A percentile compares a stretch with the other conserved stretches of the same genome.
phyloP scores from a whole-genome alignment of 331 rosid genomes.

The Cydonia oblonga region DNA sequence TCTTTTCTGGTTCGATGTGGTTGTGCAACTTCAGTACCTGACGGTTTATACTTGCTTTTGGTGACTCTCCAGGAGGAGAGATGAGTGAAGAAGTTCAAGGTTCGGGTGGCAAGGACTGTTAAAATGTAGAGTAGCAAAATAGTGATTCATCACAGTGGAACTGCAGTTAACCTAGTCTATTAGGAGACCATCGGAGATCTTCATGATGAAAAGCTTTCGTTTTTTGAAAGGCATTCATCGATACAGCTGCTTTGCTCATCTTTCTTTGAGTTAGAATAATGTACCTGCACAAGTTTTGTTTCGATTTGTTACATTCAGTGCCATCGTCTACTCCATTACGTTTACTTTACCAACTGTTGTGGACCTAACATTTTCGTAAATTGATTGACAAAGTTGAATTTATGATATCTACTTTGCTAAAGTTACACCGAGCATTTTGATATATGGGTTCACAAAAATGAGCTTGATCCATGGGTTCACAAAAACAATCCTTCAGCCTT shows the following conservation, averaged over 20 bases:
- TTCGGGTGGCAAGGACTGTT: neutral
- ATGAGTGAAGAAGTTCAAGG: neutral
- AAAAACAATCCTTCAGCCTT: neutral
- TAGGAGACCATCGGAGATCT: conserved; percentile 14
- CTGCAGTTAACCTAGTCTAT: conserved; percentile 1
- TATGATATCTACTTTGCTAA: neutral
- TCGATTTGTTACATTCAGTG: neutral
- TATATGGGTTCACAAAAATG: neutral
- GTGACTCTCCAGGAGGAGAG: conserved; percentile 10
- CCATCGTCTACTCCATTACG: neutral
- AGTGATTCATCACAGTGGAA: conserved; percentile 2
- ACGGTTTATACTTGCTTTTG: conserved; percentile 16
- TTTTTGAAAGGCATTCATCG: neutral
- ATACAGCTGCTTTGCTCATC: neutral
- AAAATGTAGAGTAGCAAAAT: conserved; percentile 15
- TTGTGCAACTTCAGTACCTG: conserved; percentile 9
- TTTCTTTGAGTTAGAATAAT: neutral
- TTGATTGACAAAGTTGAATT: neutral
- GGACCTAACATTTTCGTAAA: neutral
- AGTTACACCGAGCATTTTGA: neutral
- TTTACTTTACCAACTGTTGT: neutral
- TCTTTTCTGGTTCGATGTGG: neutral
- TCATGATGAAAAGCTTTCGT: conserved; percentile 18
- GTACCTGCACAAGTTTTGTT: neutral
- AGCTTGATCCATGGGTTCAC: neutral